Conservation (phyloP, 768 basidiomycete species). For the Termitomyces sp. region DNA sequence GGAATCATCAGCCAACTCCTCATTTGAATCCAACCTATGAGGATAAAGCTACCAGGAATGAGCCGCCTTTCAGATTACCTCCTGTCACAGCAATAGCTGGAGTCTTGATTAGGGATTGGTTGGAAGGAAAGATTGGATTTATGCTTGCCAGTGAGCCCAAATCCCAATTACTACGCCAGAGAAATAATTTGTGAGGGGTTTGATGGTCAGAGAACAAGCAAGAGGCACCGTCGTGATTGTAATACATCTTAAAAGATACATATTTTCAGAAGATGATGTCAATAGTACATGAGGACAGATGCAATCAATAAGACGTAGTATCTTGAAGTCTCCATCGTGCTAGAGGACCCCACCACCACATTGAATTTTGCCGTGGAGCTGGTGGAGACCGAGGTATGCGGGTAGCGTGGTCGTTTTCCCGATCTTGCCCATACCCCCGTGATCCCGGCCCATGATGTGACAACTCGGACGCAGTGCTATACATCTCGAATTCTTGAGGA, state of each 20-base stretch:
- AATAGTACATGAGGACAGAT: not conserved
- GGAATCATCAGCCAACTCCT: conserved; percentile 14
- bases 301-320: conserved; percentile 56
- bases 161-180: not conserved
- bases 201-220: not conserved
- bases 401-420: not conserved
- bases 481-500: conserved; percentile 17
- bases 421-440: not conserved
- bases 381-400: conserved; percentile 6
- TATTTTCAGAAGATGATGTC: not conserved
- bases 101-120: conserved; percentile 82
- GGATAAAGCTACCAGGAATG: conserved; percentile 22
- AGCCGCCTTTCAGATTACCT: conserved; percentile 68
- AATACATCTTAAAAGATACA: too few relatives aligned
- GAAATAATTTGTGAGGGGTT: conserved; percentile 4
- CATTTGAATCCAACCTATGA: conserved; percentile 13
- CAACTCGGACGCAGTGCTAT: conserved; percentile 8
- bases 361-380: conserved; percentile 27
- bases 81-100: conserved; percentile 77
- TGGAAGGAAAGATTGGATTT: conserved; percentile 47
- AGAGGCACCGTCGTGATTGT: not conserved
- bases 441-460: not conserved
- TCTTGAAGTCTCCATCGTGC: conserved; percentile 72
- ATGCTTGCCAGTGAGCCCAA: conserved; percentile 10
- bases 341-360: conserved; percentile 83